Percentiles rank a stretch among this genome's conserved stretches.
Conservation (phyloP, 306 rosid species). For the Quercus robur region DNA sequence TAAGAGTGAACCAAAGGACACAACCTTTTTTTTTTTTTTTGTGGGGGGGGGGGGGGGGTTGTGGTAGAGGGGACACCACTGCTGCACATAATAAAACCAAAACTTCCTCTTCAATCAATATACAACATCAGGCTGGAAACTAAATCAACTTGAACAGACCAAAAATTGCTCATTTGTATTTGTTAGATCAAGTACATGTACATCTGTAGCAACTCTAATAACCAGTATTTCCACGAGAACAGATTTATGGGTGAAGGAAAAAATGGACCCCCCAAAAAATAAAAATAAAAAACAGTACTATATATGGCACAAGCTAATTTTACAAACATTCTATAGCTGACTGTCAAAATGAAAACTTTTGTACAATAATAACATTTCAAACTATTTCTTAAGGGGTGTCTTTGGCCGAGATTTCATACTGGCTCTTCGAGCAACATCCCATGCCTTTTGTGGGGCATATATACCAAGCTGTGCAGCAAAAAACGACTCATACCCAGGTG, state of each 20-base stretch:
- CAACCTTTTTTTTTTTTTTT: neutral
- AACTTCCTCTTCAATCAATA: neutral
- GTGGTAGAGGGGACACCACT: neutral
- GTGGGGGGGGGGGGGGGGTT: too few relatives aligned
- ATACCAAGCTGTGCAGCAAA: slow-evolving; percentile 83
- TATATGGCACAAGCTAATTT: slow-evolving; percentile 45
- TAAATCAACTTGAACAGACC: neutral
- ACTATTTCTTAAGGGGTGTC: slow-evolving; percentile 45
- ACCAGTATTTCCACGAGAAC: slow-evolving; percentile 15
- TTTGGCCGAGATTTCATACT: slow-evolving; percentile 62
- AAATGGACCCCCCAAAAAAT: slow-evolving; percentile 17
- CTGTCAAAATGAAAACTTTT: slow-evolving; percentile 40
- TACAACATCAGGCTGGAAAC: neutral
- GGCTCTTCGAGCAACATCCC: slow-evolving; percentile 99
- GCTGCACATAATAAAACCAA: neutral
- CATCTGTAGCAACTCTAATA: slow-evolving; percentile 28
- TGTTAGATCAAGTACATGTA: slow-evolving; percentile 33
- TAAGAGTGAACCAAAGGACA: too few relatives aligned
- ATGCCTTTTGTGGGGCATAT: slow-evolving; percentile 79
- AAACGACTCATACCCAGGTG: slow-evolving; percentile 92
- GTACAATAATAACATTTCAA: slow-evolving; percentile 44
- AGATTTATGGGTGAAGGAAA: neutral
- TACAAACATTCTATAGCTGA: slow-evolving; percentile 49
- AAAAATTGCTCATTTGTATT: slow-evolving; percentile 24
- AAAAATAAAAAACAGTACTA: neutral